phyloP scores from a whole-genome alignment of 148 eudicot species.

The Fagopyrum tataricum region DNA sequence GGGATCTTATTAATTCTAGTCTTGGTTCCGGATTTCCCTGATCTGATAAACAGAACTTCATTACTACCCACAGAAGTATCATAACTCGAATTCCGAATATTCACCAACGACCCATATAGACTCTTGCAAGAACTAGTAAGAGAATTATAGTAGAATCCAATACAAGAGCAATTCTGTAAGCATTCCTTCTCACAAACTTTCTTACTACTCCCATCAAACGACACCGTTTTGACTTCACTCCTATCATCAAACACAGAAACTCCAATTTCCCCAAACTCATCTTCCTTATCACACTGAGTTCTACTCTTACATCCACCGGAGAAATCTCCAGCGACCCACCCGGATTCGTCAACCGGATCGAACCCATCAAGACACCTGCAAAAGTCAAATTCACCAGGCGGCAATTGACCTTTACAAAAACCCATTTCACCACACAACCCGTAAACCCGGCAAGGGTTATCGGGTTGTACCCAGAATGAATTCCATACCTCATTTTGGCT shows the following conservation, averaged over 20 bases:
- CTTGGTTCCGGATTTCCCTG: constrained; percentile 13
- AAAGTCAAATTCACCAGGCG: constrained; percentile 13
- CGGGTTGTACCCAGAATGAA: constrained; percentile 76
- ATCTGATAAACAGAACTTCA: constrained; percentile 43
- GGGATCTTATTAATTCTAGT: background rate
- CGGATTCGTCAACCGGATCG: constrained; percentile 30
- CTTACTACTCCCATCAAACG: constrained; percentile 29
- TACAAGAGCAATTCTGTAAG: constrained; percentile 58
- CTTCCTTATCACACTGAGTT: constrained; percentile 20
- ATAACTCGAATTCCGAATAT: constrained; percentile 44
- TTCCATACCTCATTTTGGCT: constrained; percentile 55
- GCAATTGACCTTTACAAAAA: constrained; percentile 25
- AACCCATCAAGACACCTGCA: constrained; percentile 54
- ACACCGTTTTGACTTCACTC: constrained; percentile 15
- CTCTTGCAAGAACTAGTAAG: constrained; percentile 35
- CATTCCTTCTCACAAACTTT: constrained; percentile 44
- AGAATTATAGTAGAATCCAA: constrained; percentile 39
- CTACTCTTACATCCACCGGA: constrained; percentile 50
- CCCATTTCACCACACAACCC: constrained; percentile 63
- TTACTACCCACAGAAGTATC: constrained; percentile 23
- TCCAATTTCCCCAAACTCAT: constrained; percentile 58
- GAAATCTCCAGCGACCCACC: constrained; percentile 51
- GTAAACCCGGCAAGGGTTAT: constrained; percentile 42
- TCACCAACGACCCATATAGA: constrained; percentile 43
- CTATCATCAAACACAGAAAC: constrained; percentile 35